A percentile compares a stretch with the other conserved stretches of the same genome.
Conservation (phyloP, 2,329 filamentous ascomycete genomes). For the Penicillium sp. region DNA sequence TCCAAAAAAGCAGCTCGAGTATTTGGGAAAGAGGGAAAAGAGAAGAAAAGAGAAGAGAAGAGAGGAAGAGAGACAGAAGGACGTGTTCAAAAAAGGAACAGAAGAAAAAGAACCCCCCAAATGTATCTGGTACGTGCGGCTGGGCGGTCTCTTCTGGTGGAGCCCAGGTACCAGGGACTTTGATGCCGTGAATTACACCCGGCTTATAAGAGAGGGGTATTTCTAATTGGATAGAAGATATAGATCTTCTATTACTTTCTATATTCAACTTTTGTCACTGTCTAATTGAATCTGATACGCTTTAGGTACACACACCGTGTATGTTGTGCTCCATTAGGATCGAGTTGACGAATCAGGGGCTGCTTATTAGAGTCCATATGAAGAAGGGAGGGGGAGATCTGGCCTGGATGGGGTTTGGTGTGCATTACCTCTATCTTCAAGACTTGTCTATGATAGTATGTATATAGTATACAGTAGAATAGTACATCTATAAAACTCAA, state of each 20-base stretch:
- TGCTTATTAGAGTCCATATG: constrained; percentile 25
- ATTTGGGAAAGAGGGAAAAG: neutral
- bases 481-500: neutral
- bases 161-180: constrained; percentile 10
- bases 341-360: constrained; percentile 25
- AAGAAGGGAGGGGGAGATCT: neutral
- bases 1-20: neutral
- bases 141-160: constrained; percentile 16
- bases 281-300: neutral
- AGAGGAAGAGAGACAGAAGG: neutral
- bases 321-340: neutral
- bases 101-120: constrained; percentile 5
- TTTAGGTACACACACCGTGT: neutral
- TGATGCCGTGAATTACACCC: constrained; percentile 16
- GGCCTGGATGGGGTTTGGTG: neutral
- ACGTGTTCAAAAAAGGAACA: no score
- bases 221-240: neutral
- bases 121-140: constrained; percentile 10
- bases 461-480: neutral
- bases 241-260: neutral
- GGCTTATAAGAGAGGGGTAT: neutral
- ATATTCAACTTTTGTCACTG: neutral
- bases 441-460: neutral
- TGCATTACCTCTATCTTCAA: neutral
- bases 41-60: neutral